phyloP scores from a whole-genome alignment of 192 early-diverging fungal genomes.

The Fimicolochytrium jonesii region DNA sequence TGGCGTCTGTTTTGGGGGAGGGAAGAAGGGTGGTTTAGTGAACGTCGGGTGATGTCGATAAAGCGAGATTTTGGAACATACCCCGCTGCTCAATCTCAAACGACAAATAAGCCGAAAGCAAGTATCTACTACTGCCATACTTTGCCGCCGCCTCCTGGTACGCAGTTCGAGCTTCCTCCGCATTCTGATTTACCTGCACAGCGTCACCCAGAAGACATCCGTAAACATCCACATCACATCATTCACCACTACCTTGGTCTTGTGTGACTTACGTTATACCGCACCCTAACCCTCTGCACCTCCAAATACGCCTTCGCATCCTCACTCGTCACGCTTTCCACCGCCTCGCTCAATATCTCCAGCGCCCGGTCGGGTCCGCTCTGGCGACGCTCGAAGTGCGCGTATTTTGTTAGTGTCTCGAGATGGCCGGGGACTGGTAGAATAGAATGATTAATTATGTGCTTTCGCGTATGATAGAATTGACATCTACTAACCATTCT shows the following conservation, averaged over 20 bases:
- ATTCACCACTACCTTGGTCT: no score
- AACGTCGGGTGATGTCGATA: neutral
- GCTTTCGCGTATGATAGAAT: neutral
- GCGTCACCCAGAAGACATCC: no score
- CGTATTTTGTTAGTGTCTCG: slow-evolving; percentile 58
- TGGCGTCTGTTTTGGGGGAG: no score
- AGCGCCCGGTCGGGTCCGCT: slow-evolving; percentile 35
- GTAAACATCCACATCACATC: no score
- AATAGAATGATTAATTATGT: neutral
- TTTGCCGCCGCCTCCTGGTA: slow-evolving; percentile 43
- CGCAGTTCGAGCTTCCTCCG: slow-evolving; percentile 37
- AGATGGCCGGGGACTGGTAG: slow-evolving; percentile 64
- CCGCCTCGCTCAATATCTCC: slow-evolving; percentile 38
- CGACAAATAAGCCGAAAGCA: slow-evolving; percentile 52
- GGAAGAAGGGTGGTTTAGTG: neutral
- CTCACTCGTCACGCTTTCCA: slow-evolving; percentile 37
- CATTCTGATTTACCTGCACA: neutral
- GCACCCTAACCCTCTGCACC: slow-evolving; percentile 49
- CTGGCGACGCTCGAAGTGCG: slow-evolving; percentile 63
- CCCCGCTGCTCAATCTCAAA: slow-evolving; percentile 62
- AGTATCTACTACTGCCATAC: slow-evolving; percentile 49
- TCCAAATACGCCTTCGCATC: slow-evolving; percentile 50
- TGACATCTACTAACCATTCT: slow-evolving; percentile 40
- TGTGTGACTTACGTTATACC: no score
- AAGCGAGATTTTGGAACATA: slow-evolving; percentile 21